Evolutionary conservation across 768 basidiomycete species (phyloP), one percentile per base, ranked within the genome.

Genomic region (Hydnum rufescens): DNA sequence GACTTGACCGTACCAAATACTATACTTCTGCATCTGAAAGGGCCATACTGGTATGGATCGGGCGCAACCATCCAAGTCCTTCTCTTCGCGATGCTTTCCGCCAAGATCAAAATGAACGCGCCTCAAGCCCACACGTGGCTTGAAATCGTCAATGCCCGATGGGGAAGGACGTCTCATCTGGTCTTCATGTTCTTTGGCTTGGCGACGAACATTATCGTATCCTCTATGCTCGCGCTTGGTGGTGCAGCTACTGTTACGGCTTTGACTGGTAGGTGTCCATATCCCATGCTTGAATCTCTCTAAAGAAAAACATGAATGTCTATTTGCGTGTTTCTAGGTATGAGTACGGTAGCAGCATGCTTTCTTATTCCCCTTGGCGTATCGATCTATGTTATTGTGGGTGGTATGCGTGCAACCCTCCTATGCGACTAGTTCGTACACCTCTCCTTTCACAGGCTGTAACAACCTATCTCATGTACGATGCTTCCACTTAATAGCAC

Each of bases 161-260:
- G 88, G 84, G 92, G 90, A 0, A 75, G 64, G 4, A 56, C 71
- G 13, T 87, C 84, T 0, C 92, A 95, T 66, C 53, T 80, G 2
- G 68, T 87, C 4, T 92, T 93, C 70, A 77, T 92, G 71, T 81
- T 85, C 69, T 93, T 93, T 60, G 88, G 78, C n/a, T 68, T 95
- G 4, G 80, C 84, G 2, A 90, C 90, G 31, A 92, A 92, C 64
- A 71, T 93, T 53, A 84, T 92, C 60, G 88, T 90, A n/a, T 85
- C 82, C 48, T 83, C 80, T 6, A 85, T 82, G 80, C 68, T 80
- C 26, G 76, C 80, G 56, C 72, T 84, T 5, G 84, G 83, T 23
- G 67, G 68, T 8, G 81, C 83, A 0, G 90, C 90, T 0, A 92
- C 90, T 1, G 89, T 96, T 42, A 80, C 78, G 0, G 77, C 77